These are phyloP conservation scores for Rhizopogon roseolus DNA, from an alignment of 768 basidiomycete genomes.

Conservation along the genomic window DNA sequence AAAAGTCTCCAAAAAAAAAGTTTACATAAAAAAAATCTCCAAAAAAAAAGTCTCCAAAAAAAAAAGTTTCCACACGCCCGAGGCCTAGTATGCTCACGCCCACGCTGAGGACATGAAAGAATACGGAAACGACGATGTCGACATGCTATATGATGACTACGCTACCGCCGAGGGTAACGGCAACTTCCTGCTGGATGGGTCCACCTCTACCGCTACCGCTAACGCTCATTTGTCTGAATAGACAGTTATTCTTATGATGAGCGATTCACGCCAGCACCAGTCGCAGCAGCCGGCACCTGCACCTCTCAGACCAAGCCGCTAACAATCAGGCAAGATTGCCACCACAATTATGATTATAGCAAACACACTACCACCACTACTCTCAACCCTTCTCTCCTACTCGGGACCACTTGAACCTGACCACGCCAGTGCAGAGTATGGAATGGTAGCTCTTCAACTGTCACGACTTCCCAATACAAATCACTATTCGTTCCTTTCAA, in stretches of 20 bases:
- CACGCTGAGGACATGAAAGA: not conserved
- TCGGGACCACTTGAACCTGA: no score
- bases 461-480: not conserved
- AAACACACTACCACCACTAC: no score
- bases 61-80: no score
- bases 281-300: not conserved
- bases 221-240: not conserved
- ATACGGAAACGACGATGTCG: not conserved
- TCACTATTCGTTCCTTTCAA: not conserved
- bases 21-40: no score
- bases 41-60: no score
- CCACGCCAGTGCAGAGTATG: no score
- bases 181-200: not conserved
- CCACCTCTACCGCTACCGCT: not conserved
- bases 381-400: no score
- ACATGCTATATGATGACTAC: conserved; percentile 16
- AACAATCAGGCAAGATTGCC: no score
- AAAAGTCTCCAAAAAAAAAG: no score
- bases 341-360: no score
- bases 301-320: conserved; percentile 15
- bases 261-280: conserved; percentile 18
- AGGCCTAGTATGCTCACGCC: not conserved
- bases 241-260: conserved; percentile 23
- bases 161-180: conserved; percentile 12
- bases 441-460: no score